Evolutionary conservation across 1,284 basidiomycete genomes (phyloP).

Genomic region (Athelia psychrophila): DNA sequence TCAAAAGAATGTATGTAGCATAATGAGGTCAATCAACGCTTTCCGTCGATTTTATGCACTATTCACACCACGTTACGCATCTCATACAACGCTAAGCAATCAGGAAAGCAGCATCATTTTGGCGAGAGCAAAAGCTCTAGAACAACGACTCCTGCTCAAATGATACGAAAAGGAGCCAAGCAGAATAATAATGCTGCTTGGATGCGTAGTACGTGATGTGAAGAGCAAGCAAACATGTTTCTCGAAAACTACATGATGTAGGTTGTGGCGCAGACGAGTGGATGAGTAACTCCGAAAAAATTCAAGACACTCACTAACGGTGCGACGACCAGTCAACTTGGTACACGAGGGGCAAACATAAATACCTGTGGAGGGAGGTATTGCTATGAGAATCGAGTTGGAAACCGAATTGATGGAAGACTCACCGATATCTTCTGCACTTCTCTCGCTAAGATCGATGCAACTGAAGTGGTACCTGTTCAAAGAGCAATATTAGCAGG

Average conservation of each 20-base stretch:
- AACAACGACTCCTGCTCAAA: no score
- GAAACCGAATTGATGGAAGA: conserved; percentile 16
- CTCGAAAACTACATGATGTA: conserved; percentile 20
- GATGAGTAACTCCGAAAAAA: conserved; percentile 29
- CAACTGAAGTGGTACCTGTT: conserved; percentile 77
- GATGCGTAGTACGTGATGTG: no score
- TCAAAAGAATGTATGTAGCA: no score
- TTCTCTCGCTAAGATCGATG: conserved; percentile 52
- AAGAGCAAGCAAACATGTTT: conserved; percentile 26
- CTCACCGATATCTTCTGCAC: conserved; percentile 77
- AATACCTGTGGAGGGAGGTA: conserved; percentile 42
- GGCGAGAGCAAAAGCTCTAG: no score
- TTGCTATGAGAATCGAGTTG: conserved; percentile 12
- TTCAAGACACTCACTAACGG: conserved; percentile 72
- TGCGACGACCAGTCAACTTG: conserved; percentile 58
- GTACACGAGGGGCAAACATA: conserved; percentile 72
- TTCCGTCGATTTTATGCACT: no score
- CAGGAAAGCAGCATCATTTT: no score
- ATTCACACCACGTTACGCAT: no score
- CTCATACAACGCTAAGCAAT: no score
- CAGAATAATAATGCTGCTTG: no score
- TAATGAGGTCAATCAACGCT: no score
- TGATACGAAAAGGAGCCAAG: no score
- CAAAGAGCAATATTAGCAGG: conserved; percentile 1
- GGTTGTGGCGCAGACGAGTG: conserved; percentile 13